Conservation (phyloP, 2,329 filamentous ascomycete species). For the Cladosporium sp. region DNA sequence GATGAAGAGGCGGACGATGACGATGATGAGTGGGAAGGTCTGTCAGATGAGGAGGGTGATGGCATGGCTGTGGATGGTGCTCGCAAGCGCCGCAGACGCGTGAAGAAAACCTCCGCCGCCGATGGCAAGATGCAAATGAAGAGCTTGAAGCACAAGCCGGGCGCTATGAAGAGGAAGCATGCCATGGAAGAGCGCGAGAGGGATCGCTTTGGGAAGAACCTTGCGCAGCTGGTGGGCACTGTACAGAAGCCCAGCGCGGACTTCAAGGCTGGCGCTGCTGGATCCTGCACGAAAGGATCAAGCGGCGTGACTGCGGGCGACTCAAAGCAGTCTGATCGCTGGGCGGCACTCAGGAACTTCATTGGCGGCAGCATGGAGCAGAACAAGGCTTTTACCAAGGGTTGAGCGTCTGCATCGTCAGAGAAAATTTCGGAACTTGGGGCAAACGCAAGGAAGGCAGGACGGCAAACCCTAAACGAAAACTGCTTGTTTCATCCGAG, state of each 20-base stretch:
- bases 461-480: background rate
- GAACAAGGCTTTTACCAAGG: conserved; percentile 64
- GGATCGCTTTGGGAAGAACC: conserved; percentile 75
- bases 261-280: conserved; percentile 19
- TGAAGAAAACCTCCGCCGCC: conserved; percentile 25
- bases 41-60: conserved; percentile 27
- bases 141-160: conserved; percentile 70
- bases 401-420: conserved; percentile 12
- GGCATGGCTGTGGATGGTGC: conserved; percentile 15
- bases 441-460: too few species aligned
- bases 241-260: conserved; percentile 9
- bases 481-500: too few species aligned
- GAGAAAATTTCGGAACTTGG: too few species aligned
- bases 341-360: conserved; percentile 77
- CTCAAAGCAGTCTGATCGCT: conserved; percentile 55
- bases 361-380: conserved; percentile 87
- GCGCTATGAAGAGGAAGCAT: conserved; percentile 80
- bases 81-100: conserved; percentile 16
- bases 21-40: conserved; percentile 39
- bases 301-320: conserved; percentile 17
- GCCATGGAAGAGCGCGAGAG: conserved; percentile 75
- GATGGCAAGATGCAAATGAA: conserved; percentile 67
- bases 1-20: conserved; percentile 37
- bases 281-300: conserved; percentile 15
- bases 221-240: conserved; percentile 62